Evolutionary conservation across 1,284 basidiomycete species (phyloP), one percentile per base, ranked within the genome.

Genomic region (Trametes pubescens): DNA sequence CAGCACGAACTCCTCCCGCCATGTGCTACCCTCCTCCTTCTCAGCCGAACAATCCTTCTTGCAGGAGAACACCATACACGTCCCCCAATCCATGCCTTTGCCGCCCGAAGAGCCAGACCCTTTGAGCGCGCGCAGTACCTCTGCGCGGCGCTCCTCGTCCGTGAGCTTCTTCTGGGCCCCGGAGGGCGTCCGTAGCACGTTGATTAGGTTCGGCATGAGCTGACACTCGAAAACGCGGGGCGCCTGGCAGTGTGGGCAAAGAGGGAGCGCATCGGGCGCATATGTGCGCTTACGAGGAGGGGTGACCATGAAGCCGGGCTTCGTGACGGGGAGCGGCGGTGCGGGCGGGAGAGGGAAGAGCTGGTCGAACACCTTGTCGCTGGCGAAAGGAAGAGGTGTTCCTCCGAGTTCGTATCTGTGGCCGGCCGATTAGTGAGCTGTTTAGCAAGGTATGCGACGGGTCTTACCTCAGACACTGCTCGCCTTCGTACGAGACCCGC

Each of bases 161-260:
- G 83, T 82, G 70, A 82, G 62, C 62, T 78, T 80, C 57, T 76
- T 76, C 54, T 48, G 65, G 71, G 71, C 52, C n/a, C 69, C 35
- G 22, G 46, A 70, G 11, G 62, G 59, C 57, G 51, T 70, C 61
- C 81, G 80, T 35, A 93, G 80, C 8, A 92, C 78, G 63, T 91
- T 93, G 75, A 94, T 92, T 51, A 95, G 77, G 74, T 94, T 93
- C 0, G 93, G 93, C 92, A 94, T 94, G 44, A 95, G 77, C 73
- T 95, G 93, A 70, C 89, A 93, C 73, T 95, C 94, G 75, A 94
- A 95, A 9, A 88, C 81, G 13, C 92, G 84, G 48, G 75, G 78
- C 7, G 82, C 79, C 47, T 80, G 77, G 77, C 93, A 95, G 22
- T 77, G 70, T 1, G 85, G 79, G 73, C 93, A 95, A 0, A 74